phyloP scores from a whole-genome alignment of 2,329 filamentous ascomycete species.

The Pezicula neosporulosa region DNA sequence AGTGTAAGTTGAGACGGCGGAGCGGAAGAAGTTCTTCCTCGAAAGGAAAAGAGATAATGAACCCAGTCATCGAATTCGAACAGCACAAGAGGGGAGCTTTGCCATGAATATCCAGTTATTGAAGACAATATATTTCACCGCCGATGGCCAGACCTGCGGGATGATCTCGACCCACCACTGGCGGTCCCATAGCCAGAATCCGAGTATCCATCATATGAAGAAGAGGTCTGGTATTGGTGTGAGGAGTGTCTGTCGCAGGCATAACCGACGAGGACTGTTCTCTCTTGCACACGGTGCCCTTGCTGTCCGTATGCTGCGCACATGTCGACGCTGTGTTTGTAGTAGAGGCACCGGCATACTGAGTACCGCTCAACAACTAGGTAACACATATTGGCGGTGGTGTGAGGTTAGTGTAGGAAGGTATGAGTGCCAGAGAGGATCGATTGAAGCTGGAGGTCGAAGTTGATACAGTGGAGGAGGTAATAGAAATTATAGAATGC shows the following conservation, averaged over 20 bases:
- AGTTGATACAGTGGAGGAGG: conserved; percentile 4
- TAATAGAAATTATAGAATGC: conserved; percentile 9
- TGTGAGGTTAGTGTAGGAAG: conserved; percentile 6
- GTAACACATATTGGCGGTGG: conserved; percentile 56
- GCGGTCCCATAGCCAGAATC: conserved; percentile 29
- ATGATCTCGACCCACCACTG: conserved; percentile 24
- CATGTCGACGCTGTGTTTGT: conserved; percentile 65
- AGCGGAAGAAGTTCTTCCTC: conserved; percentile 22
- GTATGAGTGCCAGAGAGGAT: background rate
- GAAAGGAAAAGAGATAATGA: conserved; percentile 28
- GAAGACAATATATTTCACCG: conserved; percentile 32
- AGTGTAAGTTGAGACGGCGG: conserved; percentile 28
- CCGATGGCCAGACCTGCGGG: conserved; percentile 21
- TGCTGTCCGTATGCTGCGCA: conserved; percentile 60
- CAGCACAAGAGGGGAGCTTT: conserved; percentile 22
- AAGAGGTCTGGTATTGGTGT: conserved; percentile 13
- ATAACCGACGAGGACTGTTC: conserved; percentile 68
- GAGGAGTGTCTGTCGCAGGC: conserved; percentile 50
- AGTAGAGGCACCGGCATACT: conserved; percentile 68
- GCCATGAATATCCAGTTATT: conserved; percentile 29
- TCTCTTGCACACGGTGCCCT: conserved; percentile 62
- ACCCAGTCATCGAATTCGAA: conserved; percentile 29
- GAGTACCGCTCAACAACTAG: conserved; percentile 68
- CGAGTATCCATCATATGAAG: conserved; percentile 22
- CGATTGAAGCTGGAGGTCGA: conserved; percentile 1